Conservation (phyloP, 2,329 filamentous ascomycete species). For the Bipolaris oryzae region DNA sequence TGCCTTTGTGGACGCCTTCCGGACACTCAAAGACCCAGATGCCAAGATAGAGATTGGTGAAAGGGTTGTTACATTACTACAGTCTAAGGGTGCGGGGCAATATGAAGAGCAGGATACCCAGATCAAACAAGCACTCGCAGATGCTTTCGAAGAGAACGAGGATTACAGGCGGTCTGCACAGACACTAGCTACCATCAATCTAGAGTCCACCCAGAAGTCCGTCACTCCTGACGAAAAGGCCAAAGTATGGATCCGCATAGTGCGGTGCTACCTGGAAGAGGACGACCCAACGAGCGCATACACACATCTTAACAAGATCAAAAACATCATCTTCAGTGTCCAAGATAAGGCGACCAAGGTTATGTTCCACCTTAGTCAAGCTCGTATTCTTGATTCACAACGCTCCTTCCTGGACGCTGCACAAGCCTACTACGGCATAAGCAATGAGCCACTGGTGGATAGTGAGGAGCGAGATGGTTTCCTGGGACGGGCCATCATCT, state of each 20-base stretch:
- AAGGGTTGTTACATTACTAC: slow-evolving; percentile 71
- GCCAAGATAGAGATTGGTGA: slow-evolving; percentile 77
- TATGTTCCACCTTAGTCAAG: slow-evolving; percentile 89
- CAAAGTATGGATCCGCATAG: slow-evolving; percentile 88
- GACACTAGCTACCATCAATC: slow-evolving; percentile 79
- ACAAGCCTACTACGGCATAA: slow-evolving; percentile 86
- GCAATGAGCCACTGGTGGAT: slow-evolving; percentile 76
- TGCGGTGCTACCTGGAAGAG: slow-evolving; percentile 90
- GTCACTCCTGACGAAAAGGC: slow-evolving; percentile 84
- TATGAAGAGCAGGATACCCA: slow-evolving; percentile 85
- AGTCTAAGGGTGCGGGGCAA: slow-evolving; percentile 67
- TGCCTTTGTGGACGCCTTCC: slow-evolving; percentile 68
- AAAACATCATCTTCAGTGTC: slow-evolving; percentile 85
- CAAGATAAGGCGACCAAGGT: slow-evolving; percentile 75
- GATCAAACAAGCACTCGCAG: slow-evolving; percentile 79
- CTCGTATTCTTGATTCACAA: slow-evolving; percentile 89
- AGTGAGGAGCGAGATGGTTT: slow-evolving; percentile 86
- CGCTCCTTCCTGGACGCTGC: slow-evolving; percentile 88
- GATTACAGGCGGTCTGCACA: slow-evolving; percentile 81
- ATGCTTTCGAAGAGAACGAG: slow-evolving; percentile 80
- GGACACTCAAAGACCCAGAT: slow-evolving; percentile 64
- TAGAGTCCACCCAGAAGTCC: slow-evolving; percentile 86
- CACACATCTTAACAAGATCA: slow-evolving; percentile 90
- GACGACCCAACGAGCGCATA: slow-evolving; percentile 88
- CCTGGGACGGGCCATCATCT: slow-evolving; percentile 85